A percentile compares a stretch with the other conserved stretches of the same genome.
Conservation (phyloP, 148 eudicot species). For the Rhododendron mucronatum region DNA sequence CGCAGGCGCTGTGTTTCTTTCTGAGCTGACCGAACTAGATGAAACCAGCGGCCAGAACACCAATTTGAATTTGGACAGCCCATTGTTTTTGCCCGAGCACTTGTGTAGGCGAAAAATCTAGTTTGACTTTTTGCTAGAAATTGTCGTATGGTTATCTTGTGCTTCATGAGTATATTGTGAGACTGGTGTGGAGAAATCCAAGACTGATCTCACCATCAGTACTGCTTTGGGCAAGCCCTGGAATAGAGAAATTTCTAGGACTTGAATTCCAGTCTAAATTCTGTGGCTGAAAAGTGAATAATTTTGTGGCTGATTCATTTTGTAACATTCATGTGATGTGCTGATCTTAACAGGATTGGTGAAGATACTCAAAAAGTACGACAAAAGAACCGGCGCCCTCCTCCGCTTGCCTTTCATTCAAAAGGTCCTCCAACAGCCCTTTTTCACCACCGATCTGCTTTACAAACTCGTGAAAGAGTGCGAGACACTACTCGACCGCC, state of each 20-base stretch:
- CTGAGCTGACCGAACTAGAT: background rate
- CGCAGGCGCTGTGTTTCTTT: background rate
- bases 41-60: background rate
- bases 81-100: background rate
- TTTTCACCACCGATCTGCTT: conserved; percentile 77
- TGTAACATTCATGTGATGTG: background rate
- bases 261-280: background rate
- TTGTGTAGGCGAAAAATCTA: background rate
- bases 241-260: background rate
- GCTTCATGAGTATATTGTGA: background rate
- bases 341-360: conserved; percentile 53
- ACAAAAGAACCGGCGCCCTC: conserved; percentile 81
- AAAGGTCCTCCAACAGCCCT: conserved; percentile 82
- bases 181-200: background rate
- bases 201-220: background rate
- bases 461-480: conserved; percentile 84
- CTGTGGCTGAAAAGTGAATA: background rate
- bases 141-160: background rate
- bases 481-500: conserved; percentile 60
- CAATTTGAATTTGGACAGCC: background rate
- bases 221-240: background rate
- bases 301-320: background rate
- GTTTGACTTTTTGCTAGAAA: background rate
- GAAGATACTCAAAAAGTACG: conserved; percentile 88
- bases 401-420: conserved; percentile 86